Conservation (phyloP, 441 rosid species). For the Populus hybrid region DNA sequence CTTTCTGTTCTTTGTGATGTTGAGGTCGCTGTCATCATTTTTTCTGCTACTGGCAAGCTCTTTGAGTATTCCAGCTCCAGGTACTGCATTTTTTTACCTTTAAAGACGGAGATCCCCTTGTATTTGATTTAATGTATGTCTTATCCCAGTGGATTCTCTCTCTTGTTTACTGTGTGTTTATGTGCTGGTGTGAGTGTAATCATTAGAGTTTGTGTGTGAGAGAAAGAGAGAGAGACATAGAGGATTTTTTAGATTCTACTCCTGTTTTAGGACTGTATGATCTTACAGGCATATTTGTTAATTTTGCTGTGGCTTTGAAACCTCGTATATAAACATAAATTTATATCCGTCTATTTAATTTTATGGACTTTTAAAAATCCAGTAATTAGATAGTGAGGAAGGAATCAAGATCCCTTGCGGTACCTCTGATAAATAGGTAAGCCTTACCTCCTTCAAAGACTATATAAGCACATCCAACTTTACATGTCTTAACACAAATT, state of each 20-base stretch:
- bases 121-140: too few species aligned
- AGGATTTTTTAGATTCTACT: not conserved
- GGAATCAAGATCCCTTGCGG: not conserved
- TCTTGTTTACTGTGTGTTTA: not conserved
- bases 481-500: not conserved
- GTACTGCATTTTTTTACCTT: too few species aligned
- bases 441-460: not conserved
- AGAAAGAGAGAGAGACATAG: not conserved
- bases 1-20: constrained; percentile 74
- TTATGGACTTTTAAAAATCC: not conserved
- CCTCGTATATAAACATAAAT: not conserved
- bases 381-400: not conserved
- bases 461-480: not conserved
- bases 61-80: constrained; percentile 31
- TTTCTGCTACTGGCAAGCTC: constrained; percentile 66
- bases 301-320: not conserved
- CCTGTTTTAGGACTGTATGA: not conserved
- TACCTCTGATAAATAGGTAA: not conserved
- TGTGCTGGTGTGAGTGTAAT: not conserved
- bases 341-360: not conserved
- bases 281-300: not conserved
- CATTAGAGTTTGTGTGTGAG: not conserved
- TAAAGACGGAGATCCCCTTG: too few species aligned
- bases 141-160: too few species aligned
- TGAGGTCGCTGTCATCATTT: constrained; percentile 62